phyloP scores from a whole-genome alignment of 2,329 filamentous ascomycete genomes.

The Raffaelea albimanens region DNA sequence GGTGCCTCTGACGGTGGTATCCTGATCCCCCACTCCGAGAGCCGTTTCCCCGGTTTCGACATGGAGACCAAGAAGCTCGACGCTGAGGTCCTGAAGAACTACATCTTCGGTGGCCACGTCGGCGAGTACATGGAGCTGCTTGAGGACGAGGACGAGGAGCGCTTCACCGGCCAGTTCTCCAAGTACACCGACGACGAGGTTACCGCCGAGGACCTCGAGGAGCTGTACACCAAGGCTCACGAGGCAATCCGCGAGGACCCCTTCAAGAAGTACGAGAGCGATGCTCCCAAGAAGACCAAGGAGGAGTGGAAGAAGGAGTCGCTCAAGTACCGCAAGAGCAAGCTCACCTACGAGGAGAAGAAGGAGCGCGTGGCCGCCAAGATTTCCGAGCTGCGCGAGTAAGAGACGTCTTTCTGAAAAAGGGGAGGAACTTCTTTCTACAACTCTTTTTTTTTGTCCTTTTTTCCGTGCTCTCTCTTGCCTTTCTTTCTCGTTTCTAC shows the following conservation, averaged over 20 bases:
- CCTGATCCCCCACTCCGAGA: constrained; percentile 95
- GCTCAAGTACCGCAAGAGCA: constrained; percentile 72
- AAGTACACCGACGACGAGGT: constrained; percentile 96
- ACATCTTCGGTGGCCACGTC: constrained; percentile 98
- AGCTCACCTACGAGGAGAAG: constrained; percentile 79
- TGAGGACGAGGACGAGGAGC: constrained; percentile 99
- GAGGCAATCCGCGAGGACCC: constrained; percentile 95
- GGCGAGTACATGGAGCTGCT: constrained; percentile 99
- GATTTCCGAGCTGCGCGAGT: constrained; percentile 70
- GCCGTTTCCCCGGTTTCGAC: constrained; percentile 98
- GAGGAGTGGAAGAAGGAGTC: constrained; percentile 94
- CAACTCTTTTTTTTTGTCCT: constrained; percentile 19
- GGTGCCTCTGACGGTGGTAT: constrained; percentile 97
- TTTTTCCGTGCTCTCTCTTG: too few species aligned
- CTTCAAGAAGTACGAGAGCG: constrained; percentile 78
- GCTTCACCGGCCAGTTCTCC: constrained; percentile 96
- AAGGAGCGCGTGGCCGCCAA: constrained; percentile 75
- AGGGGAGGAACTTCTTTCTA: not conserved
- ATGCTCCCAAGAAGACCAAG: constrained; percentile 86
- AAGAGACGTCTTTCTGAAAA: constrained; percentile 14
- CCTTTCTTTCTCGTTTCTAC: too few species aligned
- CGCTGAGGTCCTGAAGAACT: constrained; percentile 92
- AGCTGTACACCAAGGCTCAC: constrained; percentile 91
- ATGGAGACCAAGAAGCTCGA: constrained; percentile 97
- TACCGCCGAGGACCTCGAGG: constrained; percentile 94